These are phyloP conservation scores for Acer yangbiense DNA, from an alignment of 345 rosid species.

Conservation along the genomic window DNA sequence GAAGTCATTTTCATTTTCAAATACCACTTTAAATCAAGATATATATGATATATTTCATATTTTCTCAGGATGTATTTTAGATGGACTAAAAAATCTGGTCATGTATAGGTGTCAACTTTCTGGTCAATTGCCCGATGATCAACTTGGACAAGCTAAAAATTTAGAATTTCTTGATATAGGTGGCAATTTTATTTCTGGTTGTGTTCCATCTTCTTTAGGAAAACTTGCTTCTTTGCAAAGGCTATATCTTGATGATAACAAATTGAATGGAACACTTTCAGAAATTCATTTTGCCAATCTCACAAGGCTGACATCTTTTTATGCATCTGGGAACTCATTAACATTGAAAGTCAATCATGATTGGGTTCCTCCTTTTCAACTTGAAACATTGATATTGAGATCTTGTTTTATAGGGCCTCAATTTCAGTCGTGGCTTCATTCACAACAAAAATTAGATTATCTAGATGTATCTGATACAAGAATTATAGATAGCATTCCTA, in stretches of 20 bases:
- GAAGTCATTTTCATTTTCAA: background rate
- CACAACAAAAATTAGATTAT: background rate
- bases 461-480: constrained; percentile 31
- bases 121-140: too few relatives aligned
- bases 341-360: constrained; percentile 17
- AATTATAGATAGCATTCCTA: constrained; percentile 25
- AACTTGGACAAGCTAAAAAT: too few relatives aligned
- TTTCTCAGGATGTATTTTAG: too few relatives aligned
- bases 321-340: constrained; percentile 19
- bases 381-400: constrained; percentile 5
- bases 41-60: too few relatives aligned
- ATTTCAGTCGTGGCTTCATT: constrained; percentile 36
- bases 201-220: too few relatives aligned
- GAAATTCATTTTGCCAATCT: constrained; percentile 33
- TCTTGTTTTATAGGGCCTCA: constrained; percentile 27
- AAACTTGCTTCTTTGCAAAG: too few relatives aligned
- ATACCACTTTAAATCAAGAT: background rate
- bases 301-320: constrained; percentile 12
- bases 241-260: too few relatives aligned
- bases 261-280: background rate
- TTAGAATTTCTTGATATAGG: too few relatives aligned
- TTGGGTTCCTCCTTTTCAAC: constrained; percentile 37
- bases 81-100: too few relatives aligned
- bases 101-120: too few relatives aligned
- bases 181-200: too few relatives aligned